Evolutionary conservation across 371 early-diverging fungal genomes (phyloP), one percentile per base, ranked within the genome.

Genomic region (Mucor piriformis): DNA sequence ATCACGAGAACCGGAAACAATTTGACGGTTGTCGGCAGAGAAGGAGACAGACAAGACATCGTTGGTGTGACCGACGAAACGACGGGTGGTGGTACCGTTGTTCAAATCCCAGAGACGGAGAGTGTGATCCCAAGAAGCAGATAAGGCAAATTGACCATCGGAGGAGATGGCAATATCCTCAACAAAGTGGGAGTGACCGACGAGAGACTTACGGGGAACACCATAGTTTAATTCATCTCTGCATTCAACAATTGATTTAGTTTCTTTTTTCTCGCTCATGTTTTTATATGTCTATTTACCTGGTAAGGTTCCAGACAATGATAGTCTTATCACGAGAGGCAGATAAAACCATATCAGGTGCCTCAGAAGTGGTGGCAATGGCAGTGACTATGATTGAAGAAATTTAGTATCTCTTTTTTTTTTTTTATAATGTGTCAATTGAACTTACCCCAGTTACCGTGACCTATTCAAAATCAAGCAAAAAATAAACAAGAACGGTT

Each of bases 1-100:
- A 87, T 98, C 99, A 83, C 97, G 95, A 73, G 95, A 94, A 67
- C 92, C 95, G 59, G 96, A 95, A 69, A 96, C 95, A 77, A 98
- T 97, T 85, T 95, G 96, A 74, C 96, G 93, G 95, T 96, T 96
- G 83, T 97, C 97, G 44, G 99, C 94, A 72, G 99, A 97, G 94
- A 98, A 98, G 61, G 96, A 91, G 68, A 96, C 99, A 50, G 96
- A 96, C 69, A 96, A 77, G 64, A 98, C 99, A 79, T 96, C 97
- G 84, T 88, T 89, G 81, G 87, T 91, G 95, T 98, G 99, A 63
- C 97, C 97, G 61, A 95, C 89, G 83, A 98, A 97, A 63, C 90
- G 90, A 75, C 94, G 90, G 79, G 94, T 93, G 85, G 97, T 95
- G 69, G 79, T 77, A 64, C 98, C 96, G 63, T 88, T 91, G 87